Conservation (phyloP, 2,329 filamentous ascomycete species). For the Lojkania enalia region DNA sequence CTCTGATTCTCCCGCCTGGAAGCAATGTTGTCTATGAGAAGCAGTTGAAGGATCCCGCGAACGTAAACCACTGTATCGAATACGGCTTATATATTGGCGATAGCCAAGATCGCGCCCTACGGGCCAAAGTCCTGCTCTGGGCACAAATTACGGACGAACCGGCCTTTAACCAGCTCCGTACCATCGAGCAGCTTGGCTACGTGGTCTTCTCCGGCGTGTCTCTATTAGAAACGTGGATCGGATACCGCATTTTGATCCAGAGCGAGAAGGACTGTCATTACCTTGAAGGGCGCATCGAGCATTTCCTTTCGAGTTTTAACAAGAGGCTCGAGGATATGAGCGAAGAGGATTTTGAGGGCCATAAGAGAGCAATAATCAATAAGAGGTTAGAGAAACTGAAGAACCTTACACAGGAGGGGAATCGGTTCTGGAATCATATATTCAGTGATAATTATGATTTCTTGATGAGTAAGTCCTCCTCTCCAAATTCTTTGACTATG, state of each 20-base stretch:
- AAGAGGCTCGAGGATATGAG: conserved; percentile 73
- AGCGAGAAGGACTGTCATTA: conserved; percentile 85
- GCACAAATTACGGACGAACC: conserved; percentile 92
- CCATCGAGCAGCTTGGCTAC: conserved; percentile 96
- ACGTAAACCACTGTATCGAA: conserved; percentile 66
- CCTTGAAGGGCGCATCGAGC: conserved; percentile 83
- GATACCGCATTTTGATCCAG: conserved; percentile 89
- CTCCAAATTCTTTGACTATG: no score
- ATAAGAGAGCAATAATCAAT: conserved; percentile 87
- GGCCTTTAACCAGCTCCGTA: conserved; percentile 90
- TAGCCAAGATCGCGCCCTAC: conserved; percentile 63
- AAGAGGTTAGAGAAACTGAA: conserved; percentile 89
- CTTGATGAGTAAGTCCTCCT: conserved; percentile 72
- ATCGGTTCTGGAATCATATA: conserved; percentile 83
- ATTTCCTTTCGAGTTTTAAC: conserved; percentile 73
- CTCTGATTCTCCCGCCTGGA: conserved; percentile 75
- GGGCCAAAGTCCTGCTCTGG: conserved; percentile 78
- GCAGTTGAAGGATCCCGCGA: conserved; percentile 79
- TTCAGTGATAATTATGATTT: conserved; percentile 88
- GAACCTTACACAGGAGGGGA: conserved; percentile 84
- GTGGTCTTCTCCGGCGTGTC: conserved; percentile 85
- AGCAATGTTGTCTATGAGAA: conserved; percentile 84
- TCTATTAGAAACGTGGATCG: conserved; percentile 72
- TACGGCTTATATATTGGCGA: conserved; percentile 51
- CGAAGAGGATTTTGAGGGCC: conserved; percentile 81